Evolutionary conservation across 1,139 yeast genomes (phyloP), one percentile per base, ranked within the genome.

Genomic region (Yamadazyma oceani): DNA sequence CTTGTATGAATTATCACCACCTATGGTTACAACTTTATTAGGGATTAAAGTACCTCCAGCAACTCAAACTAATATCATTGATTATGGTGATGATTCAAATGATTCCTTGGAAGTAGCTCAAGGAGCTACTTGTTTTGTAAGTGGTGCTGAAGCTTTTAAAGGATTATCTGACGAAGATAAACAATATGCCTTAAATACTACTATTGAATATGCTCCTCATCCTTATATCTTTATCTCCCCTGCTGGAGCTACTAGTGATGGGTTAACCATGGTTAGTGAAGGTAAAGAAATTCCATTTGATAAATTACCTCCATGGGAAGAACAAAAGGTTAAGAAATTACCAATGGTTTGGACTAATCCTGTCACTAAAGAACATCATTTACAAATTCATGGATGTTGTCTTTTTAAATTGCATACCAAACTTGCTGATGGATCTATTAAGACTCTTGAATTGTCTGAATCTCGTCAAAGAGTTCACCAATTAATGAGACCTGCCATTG

Each of bases 311-410:
- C 75, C 72, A 38, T 87, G 95, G 95, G 95, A 85, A 55, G 81
- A 75, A 41, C 66, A 78, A 34, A 85, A 86, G 60, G 67, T 87
- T 45, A 86, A 86, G 63, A 75, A 65, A 45, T 73, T 87, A 47
- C 96, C 96, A 17, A 69, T 87, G 72, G 94, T 86, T 9, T 87
- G 96, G 96, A 86, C 94, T 9, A 87, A 87, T 57, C 95, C 95
- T n/a, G 82, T 82, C 25, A 86, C 95, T 27, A 82, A 82, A 33
- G 75, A 83, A 49, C 92, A 81, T 41, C 95, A 85, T 54, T 70
- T 87, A 46, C 95, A 87, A 61, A 82, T 85, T 10, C 95, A 87
- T 54, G 95, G 94, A 3, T 85, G 95, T 57, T 87, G 95, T 60
- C 81, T 85, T 44, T 77, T 77, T 64, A 77, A 73, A 56, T 67